Percentiles rank a stretch among this genome's conserved stretches.
Evolutionary conservation across 371 early-diverging fungal species (phyloP).

Genomic region (Fennellomyces sp.): DNA sequence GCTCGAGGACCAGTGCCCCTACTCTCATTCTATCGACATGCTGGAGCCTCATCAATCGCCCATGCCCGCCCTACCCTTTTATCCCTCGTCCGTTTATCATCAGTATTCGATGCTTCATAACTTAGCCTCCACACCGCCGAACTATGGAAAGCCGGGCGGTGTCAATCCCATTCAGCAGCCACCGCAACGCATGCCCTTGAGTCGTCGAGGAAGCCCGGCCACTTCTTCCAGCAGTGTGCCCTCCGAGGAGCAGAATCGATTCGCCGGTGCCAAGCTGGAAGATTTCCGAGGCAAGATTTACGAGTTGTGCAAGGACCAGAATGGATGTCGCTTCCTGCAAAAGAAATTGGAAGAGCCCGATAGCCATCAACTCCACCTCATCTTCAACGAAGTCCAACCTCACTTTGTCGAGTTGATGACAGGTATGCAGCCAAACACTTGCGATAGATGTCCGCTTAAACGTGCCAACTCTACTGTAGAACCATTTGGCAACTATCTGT

Average conservation of each 20-base stretch:
- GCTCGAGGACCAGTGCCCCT: constrained; percentile 62
- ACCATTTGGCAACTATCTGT: constrained; percentile 92
- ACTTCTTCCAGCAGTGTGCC: constrained; percentile 8
- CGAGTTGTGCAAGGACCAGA: constrained; percentile 86
- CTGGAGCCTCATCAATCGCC: constrained; percentile 11
- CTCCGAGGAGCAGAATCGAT: constrained; percentile 54
- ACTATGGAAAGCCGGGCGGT: not conserved
- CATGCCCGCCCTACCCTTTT: constrained; percentile 7
- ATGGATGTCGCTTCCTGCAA: constrained; percentile 90
- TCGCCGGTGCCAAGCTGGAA: constrained; percentile 65
- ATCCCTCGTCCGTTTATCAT: constrained; percentile 15
- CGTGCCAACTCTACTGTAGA: constrained; percentile 58
- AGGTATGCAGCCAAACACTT: constrained; percentile 31
- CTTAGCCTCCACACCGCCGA: not conserved
- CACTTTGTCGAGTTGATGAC: constrained; percentile 86
- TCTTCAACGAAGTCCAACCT: constrained; percentile 75
- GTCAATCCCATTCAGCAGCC: not conserved
- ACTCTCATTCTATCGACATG: constrained; percentile 37
- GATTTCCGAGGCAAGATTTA: constrained; percentile 75
- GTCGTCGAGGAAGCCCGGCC: constrained; percentile 7
- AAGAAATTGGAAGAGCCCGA: constrained; percentile 81
- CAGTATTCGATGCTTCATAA: constrained; percentile 18
- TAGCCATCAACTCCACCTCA: constrained; percentile 56
- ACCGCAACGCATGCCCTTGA: not conserved
- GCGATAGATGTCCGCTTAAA: not conserved